Conservation (phyloP, 2,329 filamentous ascomycete species). For the Alternaria longipes region DNA sequence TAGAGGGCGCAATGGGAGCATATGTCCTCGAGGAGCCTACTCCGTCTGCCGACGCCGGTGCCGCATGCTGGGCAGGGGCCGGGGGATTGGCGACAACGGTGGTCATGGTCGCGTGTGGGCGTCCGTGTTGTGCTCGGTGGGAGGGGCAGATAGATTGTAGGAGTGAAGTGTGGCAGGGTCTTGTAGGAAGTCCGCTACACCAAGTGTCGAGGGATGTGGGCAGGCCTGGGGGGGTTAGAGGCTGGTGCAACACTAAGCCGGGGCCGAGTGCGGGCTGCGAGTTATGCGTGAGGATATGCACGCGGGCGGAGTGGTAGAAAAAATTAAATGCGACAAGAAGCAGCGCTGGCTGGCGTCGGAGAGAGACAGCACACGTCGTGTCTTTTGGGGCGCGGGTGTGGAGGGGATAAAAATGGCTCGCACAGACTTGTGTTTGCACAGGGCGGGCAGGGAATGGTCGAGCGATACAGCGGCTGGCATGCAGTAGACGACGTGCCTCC, state of each 20-base stretch:
- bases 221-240: slow-evolving; percentile 37
- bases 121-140: slow-evolving; percentile 21
- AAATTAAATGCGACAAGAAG: not conserved
- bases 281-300: not conserved
- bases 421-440: slow-evolving; percentile 26
- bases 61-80: slow-evolving; percentile 51
- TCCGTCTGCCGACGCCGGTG: slow-evolving; percentile 48
- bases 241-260: slow-evolving; percentile 33
- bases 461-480: slow-evolving; percentile 24
- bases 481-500: slow-evolving; percentile 13
- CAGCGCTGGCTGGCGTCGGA: slow-evolving; percentile 6
- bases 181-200: slow-evolving; percentile 48
- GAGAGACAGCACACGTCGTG: slow-evolving; percentile 18
- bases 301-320: slow-evolving; percentile 6
- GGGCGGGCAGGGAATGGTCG: slow-evolving; percentile 1
- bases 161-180: slow-evolving; percentile 44
- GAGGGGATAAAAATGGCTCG: slow-evolving; percentile 36
- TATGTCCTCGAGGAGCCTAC: slow-evolving; percentile 54
- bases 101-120: slow-evolving; percentile 53
- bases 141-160: slow-evolving; percentile 43
- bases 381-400: slow-evolving; percentile 25
- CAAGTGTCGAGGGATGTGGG: slow-evolving; percentile 45
- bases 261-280: slow-evolving; percentile 11
- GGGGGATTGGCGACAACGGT: slow-evolving; percentile 57
- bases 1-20: slow-evolving; percentile 56